These are phyloP conservation scores for Puccinia polysora DNA, from an alignment of 1,284 basidiomycete species.

Conservation along the genomic window DNA sequence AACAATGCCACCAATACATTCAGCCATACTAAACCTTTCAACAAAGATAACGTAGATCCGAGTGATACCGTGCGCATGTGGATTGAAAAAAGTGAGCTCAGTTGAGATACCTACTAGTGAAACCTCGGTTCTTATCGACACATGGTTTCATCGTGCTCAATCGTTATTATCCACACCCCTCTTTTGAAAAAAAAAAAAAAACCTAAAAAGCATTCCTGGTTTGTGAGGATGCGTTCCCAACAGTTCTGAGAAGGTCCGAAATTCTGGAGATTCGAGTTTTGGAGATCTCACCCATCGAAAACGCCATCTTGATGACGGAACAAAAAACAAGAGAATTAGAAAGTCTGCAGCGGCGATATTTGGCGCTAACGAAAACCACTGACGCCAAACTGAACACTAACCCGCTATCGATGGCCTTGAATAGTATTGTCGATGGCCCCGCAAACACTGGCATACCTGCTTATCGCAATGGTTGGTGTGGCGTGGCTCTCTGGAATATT, in stretches of 20 bases:
- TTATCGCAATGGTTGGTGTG: slow-evolving; percentile 60
- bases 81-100: slow-evolving; percentile 58
- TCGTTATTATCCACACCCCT: neutral
- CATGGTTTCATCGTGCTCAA: too few species aligned
- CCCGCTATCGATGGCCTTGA: slow-evolving; percentile 78
- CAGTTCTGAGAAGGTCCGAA: slow-evolving; percentile 82
- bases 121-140: slow-evolving; percentile 60
- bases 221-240: slow-evolving; percentile 80
- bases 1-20: slow-evolving; percentile 59
- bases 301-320: slow-evolving; percentile 74
- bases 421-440: slow-evolving; percentile 78
- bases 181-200: too few species aligned
- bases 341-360: slow-evolving; percentile 67
- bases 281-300: slow-evolving; percentile 81
- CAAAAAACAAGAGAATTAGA: slow-evolving; percentile 70
- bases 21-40: slow-evolving; percentile 67
- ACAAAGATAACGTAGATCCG: slow-evolving; percentile 55
- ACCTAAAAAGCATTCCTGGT: slow-evolving; percentile 46
- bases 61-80: slow-evolving; percentile 37
- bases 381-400: slow-evolving; percentile 69
- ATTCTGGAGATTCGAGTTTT: slow-evolving; percentile 69
- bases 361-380: slow-evolving; percentile 68
- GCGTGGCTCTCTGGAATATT: neutral
- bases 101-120: slow-evolving; percentile 65
- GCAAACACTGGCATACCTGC: slow-evolving; percentile 69